Percentiles rank a stretch among this genome's conserved stretches.
These are phyloP conservation scores for Ophiostoma australiae DNA, from an alignment of 2,329 filamentous ascomycete genomes.

Conservation along the genomic window DNA sequence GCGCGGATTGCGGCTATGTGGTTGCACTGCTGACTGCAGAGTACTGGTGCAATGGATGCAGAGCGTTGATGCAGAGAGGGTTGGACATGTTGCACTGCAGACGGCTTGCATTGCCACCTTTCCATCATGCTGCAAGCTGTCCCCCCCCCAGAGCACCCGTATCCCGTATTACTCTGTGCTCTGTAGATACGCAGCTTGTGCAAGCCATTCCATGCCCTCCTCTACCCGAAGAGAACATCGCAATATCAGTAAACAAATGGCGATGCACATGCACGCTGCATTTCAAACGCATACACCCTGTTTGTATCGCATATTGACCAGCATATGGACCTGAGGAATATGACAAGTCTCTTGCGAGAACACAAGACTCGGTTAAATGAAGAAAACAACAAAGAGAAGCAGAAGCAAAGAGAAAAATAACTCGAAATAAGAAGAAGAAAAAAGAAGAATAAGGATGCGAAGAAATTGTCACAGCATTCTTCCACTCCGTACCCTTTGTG, in stretches of 20 bases:
- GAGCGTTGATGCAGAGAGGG: constrained; percentile 5
- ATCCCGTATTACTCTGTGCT: neutral
- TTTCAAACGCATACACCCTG: neutral
- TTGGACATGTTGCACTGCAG: neutral
- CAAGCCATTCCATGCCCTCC: neutral
- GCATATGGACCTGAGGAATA: neutral
- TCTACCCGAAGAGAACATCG: neutral
- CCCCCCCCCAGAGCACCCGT: neutral
- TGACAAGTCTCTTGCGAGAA: neutral
- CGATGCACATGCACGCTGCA: neutral
- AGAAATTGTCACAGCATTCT: neutral
- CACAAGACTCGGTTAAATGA: neutral
- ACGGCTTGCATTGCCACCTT: neutral
- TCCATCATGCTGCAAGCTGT: neutral
- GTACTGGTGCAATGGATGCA: neutral
- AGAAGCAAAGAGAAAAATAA: neutral
- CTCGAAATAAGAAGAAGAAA: neutral
- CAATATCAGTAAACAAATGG: neutral
- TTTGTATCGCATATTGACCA: neutral
- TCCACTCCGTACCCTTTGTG: neutral
- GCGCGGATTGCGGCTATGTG: neutral
- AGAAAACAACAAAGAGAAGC: neutral
- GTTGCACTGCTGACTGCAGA: constrained; percentile 12
- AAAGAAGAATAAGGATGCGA: neutral
- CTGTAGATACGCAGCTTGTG: neutral